These are phyloP conservation scores for Entophlyctis luteolus DNA, from an alignment of 192 early-diverging fungal genomes.

Conservation along the genomic window DNA sequence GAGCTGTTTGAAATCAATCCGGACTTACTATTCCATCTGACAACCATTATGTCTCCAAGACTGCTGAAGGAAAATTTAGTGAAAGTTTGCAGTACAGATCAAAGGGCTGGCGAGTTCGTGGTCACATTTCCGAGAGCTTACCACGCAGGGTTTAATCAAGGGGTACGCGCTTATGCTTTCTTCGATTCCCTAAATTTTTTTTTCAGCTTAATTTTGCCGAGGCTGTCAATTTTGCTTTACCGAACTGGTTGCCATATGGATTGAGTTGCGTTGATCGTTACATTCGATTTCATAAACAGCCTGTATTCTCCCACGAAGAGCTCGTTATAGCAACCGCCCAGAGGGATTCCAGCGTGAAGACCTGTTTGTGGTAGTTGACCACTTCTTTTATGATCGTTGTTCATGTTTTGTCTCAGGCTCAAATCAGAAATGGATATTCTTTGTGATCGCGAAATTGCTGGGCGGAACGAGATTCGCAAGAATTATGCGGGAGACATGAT, in stretches of 20 bases:
- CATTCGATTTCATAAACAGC: constrained; percentile 69
- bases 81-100: constrained; percentile 72
- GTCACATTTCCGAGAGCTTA: constrained; percentile 93
- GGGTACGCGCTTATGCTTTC: constrained; percentile 47
- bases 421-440: constrained; percentile 21
- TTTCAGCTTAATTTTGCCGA: constrained; percentile 86
- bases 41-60: constrained; percentile 83
- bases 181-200: neutral
- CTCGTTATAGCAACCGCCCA: constrained; percentile 46
- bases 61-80: constrained; percentile 70
- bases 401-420: neutral
- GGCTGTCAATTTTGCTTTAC: constrained; percentile 94
- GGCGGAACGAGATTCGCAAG: constrained; percentile 22
- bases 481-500: neutral
- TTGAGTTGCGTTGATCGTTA: constrained; percentile 77
- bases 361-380: constrained; percentile 30
- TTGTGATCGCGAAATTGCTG: constrained; percentile 25
- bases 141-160: constrained; percentile 96
- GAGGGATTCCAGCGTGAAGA: constrained; percentile 28
- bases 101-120: constrained; percentile 88
- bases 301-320: constrained; percentile 95
- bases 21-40: constrained; percentile 89
- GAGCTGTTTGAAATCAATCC: constrained; percentile 88
- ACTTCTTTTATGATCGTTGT: neutral
- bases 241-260: constrained; percentile 85